Evolutionary conservation across 345 rosid species (phyloP).

Genomic region (Rhodomyrtus tomentosa): DNA sequence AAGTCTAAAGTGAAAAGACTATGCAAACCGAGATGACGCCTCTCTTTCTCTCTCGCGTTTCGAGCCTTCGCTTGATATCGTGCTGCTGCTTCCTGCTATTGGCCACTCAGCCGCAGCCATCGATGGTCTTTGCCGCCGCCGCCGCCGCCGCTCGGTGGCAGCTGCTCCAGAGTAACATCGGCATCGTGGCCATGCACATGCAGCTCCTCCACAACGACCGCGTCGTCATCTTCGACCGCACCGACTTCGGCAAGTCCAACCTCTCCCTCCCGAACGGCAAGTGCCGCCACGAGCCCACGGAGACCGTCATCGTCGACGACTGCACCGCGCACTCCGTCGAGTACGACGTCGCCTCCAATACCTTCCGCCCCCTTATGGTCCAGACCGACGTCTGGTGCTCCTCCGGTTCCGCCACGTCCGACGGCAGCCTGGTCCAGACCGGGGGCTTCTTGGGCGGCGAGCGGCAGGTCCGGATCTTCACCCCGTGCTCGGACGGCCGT

Average conservation of each 20-base stretch:
- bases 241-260: conserved; percentile 36
- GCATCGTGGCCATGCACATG: conserved; percentile 27
- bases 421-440: conserved; percentile 23
- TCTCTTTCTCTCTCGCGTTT: neutral
- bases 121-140: neutral
- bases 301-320: neutral
- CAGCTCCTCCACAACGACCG: conserved; percentile 24
- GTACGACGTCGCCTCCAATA: conserved; percentile 22
- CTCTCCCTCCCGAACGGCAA: conserved; percentile 25
- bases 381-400: conserved; percentile 46
- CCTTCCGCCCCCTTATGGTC: conserved; percentile 28
- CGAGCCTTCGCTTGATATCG: neutral
- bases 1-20: neutral
- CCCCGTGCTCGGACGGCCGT: neutral
- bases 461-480: conserved; percentile 4
- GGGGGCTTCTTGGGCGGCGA: conserved; percentile 14
- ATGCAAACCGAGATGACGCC: neutral
- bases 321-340: conserved; percentile 15
- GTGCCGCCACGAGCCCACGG: conserved; percentile 13
- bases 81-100: neutral
- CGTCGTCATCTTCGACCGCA: conserved; percentile 21
- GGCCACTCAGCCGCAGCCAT: neutral
- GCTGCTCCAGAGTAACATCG: conserved; percentile 14
- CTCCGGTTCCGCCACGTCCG: conserved; percentile 22
- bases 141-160: conserved; percentile 8